Conservation (phyloP, 208 protist species). For the Tritrichomonas foetus region DNA sequence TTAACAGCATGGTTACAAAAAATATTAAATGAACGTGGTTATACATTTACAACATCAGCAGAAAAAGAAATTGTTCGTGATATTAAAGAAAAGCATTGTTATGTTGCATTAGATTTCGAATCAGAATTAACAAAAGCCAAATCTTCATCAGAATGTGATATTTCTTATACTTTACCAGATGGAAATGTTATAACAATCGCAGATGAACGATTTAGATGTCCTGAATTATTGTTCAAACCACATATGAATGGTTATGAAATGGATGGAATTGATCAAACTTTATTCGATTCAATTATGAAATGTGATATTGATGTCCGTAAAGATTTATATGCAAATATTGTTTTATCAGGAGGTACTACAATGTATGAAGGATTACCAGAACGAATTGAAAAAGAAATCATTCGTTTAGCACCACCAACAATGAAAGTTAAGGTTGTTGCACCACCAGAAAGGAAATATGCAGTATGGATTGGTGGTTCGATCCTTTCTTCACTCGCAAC, state of each 20-base stretch:
- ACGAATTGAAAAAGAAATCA: slow-evolving; percentile 74
- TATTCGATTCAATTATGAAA: slow-evolving; percentile 65
- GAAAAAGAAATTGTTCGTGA: slow-evolving; percentile 44
- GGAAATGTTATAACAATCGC: slow-evolving; percentile 27
- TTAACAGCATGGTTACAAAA: slow-evolving; percentile 60
- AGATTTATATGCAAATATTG: slow-evolving; percentile 59
- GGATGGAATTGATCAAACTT: slow-evolving; percentile 60
- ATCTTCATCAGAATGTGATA: slow-evolving; percentile 51
- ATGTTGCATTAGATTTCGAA: slow-evolving; percentile 56
- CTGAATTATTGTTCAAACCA: not conserved
- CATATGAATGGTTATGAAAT: slow-evolving; percentile 38
- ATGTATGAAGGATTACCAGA: slow-evolving; percentile 79
- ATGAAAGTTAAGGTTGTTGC: too few relatives aligned
- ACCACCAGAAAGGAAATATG: slow-evolving; percentile 56
- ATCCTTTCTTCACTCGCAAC: slow-evolving; percentile 52
- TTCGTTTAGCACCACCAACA: too few relatives aligned
- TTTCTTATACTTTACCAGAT: slow-evolving; percentile 41
- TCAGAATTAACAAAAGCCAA: too few relatives aligned
- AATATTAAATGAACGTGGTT: slow-evolving; percentile 66
- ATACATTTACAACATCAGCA: too few relatives aligned
- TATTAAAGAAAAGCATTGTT: slow-evolving; percentile 51
- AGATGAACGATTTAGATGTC: slow-evolving; percentile 35
- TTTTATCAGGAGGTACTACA: slow-evolving; percentile 59
- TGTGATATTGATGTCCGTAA: slow-evolving; percentile 66
- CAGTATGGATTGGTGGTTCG: too few relatives aligned